A percentile compares a stretch with the other conserved stretches of the same genome.
Evolutionary conservation across 352 stramenopile genomes (phyloP).

Genomic region (Phytophthora boehmeriae): DNA sequence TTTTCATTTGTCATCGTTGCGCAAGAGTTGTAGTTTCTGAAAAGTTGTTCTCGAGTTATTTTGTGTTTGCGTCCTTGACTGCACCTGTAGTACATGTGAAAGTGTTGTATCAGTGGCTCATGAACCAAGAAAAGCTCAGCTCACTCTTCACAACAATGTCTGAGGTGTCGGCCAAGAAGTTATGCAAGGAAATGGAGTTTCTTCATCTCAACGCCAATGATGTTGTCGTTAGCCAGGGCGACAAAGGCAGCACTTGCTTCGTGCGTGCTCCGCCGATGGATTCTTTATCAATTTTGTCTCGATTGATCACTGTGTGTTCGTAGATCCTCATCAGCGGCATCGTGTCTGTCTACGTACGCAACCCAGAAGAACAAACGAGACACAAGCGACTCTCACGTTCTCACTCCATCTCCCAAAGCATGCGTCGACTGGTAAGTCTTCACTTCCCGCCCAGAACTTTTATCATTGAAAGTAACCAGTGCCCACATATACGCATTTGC

Average conservation of each 20-base stretch:
- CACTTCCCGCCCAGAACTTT: neutral
- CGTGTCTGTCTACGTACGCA: constrained; percentile 76
- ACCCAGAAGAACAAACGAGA: constrained; percentile 68
- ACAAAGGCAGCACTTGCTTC: constrained; percentile 89
- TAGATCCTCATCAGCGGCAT: constrained; percentile 86
- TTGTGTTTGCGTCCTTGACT: constrained; percentile 9
- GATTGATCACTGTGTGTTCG: neutral
- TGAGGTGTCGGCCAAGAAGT: constrained; percentile 81
- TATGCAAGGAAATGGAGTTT: constrained; percentile 90
- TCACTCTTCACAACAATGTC: constrained; percentile 88
- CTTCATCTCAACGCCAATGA: constrained; percentile 67
- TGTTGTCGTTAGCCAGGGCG: constrained; percentile 82
- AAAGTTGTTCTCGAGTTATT: neutral
- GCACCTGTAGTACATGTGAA: constrained; percentile 45
- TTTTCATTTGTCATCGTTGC: neutral
- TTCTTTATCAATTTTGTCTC: neutral
- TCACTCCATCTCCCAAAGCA: constrained; percentile 47
- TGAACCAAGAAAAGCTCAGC: constrained; percentile 89
- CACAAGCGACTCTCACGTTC: constrained; percentile 58
- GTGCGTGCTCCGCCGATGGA: constrained; percentile 30
- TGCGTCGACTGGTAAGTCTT: constrained; percentile 45
- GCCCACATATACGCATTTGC: constrained; percentile 1
- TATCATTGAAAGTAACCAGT: neutral
- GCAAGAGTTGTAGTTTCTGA: neutral
- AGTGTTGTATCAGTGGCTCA: constrained; percentile 83